A percentile compares a stretch with the other conserved stretches of the same genome.
These are phyloP conservation scores for Backusella circina DNA, from an alignment of 192 early-diverging fungal genomes.

Conservation along the genomic window DNA sequence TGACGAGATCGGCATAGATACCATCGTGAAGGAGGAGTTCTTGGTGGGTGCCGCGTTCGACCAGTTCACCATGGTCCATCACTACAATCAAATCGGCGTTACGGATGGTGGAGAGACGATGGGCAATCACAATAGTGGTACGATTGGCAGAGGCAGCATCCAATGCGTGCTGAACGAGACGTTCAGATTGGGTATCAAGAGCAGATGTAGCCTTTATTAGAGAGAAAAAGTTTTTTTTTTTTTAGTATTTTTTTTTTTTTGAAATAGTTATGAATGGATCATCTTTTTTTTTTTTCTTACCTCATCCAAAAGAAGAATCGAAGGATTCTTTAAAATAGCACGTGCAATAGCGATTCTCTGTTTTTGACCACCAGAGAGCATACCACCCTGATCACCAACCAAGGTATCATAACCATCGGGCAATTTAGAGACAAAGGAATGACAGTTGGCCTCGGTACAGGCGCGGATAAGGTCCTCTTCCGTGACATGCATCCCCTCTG, in stretches of 20 bases:
- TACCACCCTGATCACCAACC: slow-evolving; percentile 75
- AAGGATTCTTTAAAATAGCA: slow-evolving; percentile 81
- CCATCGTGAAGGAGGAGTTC: slow-evolving; percentile 62
- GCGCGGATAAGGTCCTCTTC: slow-evolving; percentile 67
- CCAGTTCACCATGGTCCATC: slow-evolving; percentile 59
- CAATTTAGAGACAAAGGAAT: slow-evolving; percentile 80
- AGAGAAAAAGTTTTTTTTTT: not conserved
- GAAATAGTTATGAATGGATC: too few species aligned
- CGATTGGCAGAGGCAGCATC: slow-evolving; percentile 25
- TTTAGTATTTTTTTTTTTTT: not conserved
- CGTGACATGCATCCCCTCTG: slow-evolving; percentile 35
- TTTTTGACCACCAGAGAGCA: slow-evolving; percentile 86
- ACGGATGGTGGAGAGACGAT: slow-evolving; percentile 60
- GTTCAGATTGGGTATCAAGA: not conserved
- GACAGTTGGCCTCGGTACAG: slow-evolving; percentile 64
- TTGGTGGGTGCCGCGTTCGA: slow-evolving; percentile 75
- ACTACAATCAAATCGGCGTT: slow-evolving; percentile 84
- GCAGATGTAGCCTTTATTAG: not conserved
- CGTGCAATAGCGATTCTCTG: slow-evolving; percentile 95
- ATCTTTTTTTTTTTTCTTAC: too few species aligned
- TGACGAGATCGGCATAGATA: slow-evolving; percentile 55
- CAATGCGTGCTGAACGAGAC: slow-evolving; percentile 37
- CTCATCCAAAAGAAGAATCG: slow-evolving; percentile 39
- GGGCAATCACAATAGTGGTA: slow-evolving; percentile 71
- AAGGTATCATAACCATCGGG: slow-evolving; percentile 78